Base-by-base conservation (phyloP, 805 yeast species). In the Yamadazyma laniorum region DNA sequence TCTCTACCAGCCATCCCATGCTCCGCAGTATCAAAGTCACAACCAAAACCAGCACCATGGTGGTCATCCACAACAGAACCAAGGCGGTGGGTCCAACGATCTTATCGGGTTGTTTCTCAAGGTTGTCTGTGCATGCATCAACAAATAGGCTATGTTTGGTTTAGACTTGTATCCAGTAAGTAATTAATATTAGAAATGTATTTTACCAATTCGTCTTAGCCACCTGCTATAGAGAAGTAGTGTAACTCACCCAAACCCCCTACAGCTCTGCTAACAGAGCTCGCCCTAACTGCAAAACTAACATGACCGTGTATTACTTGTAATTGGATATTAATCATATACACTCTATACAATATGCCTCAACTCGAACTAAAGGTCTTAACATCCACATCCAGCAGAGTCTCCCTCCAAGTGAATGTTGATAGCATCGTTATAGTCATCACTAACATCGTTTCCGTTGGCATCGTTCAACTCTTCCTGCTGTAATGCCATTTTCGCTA, bases 391-490 rank as follows among this genome's bases (percentile, higher is more conserved):
- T 6, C 82, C 77, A 38, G 82, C 70, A 26, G 74, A 60, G 39
- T 89, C 96, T 39, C 82, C 83, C 56, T 90, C 97, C 52, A 91
- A 76, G 58, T 88, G 93, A 53, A 91, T 91, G 61, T 91, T 91
- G 48, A 91, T 91, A 17, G 98, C 97, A 63, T 91, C 98, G 33
- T 93, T 85, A 61, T 89, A 91, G 63, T 91, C 98, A 54, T 90
- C 96, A 43, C 58, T 62, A 32, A 58, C 67, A 44, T 67, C 72
- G 40, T 63, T 59, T n/a, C 66, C 61, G 50, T 81, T 82, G 54
- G 84, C 89, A 42, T 88, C 96, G 53, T 86, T 86, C 38, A 85
- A 83, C 55, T 86, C 95, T 59, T 89, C 96, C 64, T 91, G 98
- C 60, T 89, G 96, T 53, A 91, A 70, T 0, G 98, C 99, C 67